A percentile compares a stretch with the other conserved stretches of the same genome.
Evolutionary conservation across 305 asterid species (phyloP).

Genomic region (Lippia alba): DNA sequence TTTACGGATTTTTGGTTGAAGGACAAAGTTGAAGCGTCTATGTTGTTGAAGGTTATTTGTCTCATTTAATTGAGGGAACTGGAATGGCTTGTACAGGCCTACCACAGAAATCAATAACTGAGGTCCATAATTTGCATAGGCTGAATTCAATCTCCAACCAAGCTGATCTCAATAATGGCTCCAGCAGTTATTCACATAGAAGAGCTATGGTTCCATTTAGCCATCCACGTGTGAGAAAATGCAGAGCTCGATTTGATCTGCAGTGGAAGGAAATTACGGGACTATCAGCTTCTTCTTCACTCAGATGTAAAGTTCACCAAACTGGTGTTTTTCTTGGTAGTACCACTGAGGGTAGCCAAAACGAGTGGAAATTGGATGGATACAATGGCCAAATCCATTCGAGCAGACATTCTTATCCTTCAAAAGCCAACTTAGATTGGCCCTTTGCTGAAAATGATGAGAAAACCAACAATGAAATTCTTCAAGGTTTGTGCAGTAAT

Average conservation of each 20-base stretch:
- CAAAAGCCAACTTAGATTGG: constrained; percentile 48
- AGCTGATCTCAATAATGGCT: constrained; percentile 40
- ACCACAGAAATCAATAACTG: constrained; percentile 51
- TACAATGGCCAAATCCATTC: constrained; percentile 35
- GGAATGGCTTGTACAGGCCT: constrained; percentile 50
- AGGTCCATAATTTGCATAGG: constrained; percentile 44
- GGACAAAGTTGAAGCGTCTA: constrained; percentile 27
- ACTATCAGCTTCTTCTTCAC: constrained; percentile 34
- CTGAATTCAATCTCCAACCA: constrained; percentile 40
- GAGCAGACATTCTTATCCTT: constrained; percentile 43
- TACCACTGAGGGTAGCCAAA: constrained; percentile 39
- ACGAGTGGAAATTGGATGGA: constrained; percentile 40
- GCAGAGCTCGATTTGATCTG: constrained; percentile 32
- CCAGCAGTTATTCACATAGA: constrained; percentile 29
- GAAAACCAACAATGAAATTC: constrained; percentile 70
- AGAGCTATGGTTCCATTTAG: constrained; percentile 36
- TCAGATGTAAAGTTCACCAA: constrained; percentile 47
- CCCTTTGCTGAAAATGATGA: constrained; percentile 68
- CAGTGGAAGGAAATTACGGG: constrained; percentile 36
- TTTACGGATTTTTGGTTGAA: constrained; percentile 11
- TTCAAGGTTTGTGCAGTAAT: constrained; percentile 63
- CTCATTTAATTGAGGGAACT: constrained; percentile 31
- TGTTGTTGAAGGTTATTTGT: constrained; percentile 6
- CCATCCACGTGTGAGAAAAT: constrained; percentile 32
- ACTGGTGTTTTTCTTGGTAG: constrained; percentile 48